phyloP scores from a whole-genome alignment of 2,329 filamentous ascomycete species.

The Teratosphaeriaceae sp. region DNA sequence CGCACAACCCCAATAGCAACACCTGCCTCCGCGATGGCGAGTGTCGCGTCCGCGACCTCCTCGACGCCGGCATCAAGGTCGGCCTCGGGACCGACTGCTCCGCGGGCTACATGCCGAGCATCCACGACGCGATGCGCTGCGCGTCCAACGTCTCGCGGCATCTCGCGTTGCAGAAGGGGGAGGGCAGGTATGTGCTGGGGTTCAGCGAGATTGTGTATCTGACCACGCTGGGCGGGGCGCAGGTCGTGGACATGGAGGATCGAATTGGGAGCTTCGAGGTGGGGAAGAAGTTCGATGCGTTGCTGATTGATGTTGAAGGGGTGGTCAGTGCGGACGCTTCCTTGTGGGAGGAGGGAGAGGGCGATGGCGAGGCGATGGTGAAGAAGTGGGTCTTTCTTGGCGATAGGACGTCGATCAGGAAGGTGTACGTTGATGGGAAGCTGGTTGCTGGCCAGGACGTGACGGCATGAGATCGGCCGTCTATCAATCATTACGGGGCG shows the following conservation, averaged over 20 bases:
- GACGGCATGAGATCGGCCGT: too few relatives aligned
- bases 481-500: too few relatives aligned
- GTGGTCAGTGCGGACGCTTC: slow-evolving; percentile 11
- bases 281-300: slow-evolving; percentile 58
- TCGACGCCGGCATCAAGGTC: slow-evolving; percentile 55
- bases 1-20: slow-evolving; percentile 59
- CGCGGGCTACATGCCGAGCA: slow-evolving; percentile 55
- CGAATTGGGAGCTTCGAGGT: slow-evolving; percentile 51
- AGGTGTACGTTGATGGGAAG: slow-evolving; percentile 12
- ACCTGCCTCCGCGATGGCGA: slow-evolving; percentile 58
- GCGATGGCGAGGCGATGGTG: slow-evolving; percentile 7
- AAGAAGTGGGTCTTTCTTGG: slow-evolving; percentile 16
- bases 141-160: slow-evolving; percentile 47
- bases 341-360: slow-evolving; percentile 7
- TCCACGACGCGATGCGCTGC: slow-evolving; percentile 53
- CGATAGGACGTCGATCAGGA: slow-evolving; percentile 11
- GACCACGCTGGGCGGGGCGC: slow-evolving; percentile 55
- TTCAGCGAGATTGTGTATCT: slow-evolving; percentile 46
- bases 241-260: slow-evolving; percentile 49
- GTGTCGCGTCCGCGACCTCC: slow-evolving; percentile 49
- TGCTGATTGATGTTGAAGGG: slow-evolving; percentile 12
- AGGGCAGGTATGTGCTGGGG: slow-evolving; percentile 30
- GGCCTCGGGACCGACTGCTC: slow-evolving; percentile 60
- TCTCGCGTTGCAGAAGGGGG: slow-evolving; percentile 26
- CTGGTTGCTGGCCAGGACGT: slow-evolving; percentile 12